Evolutionary conservation across 768 basidiomycete genomes (phyloP).

Genomic region (Pholiota conissans): DNA sequence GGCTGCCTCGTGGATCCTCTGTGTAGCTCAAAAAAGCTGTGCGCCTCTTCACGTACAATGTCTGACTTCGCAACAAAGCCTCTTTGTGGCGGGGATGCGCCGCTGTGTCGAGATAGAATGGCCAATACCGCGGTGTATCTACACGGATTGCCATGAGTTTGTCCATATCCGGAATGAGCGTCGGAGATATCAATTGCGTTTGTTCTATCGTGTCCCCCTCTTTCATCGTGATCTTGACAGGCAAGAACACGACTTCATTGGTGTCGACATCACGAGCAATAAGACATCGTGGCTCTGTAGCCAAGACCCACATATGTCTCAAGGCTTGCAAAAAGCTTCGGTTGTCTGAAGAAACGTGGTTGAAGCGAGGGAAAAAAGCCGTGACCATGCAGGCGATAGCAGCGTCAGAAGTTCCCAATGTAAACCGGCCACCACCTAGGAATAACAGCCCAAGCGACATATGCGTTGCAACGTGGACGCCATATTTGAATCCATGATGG

Average conservation of each 20-base stretch:
- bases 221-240: slow-evolving; percentile 80
- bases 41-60: slow-evolving; percentile 88
- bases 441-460: slow-evolving; percentile 90
- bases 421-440: slow-evolving; percentile 90
- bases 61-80: slow-evolving; percentile 72
- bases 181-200: slow-evolving; percentile 86
- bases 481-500: slow-evolving; percentile 75
- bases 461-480: slow-evolving; percentile 87
- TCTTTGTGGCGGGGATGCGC: slow-evolving; percentile 66
- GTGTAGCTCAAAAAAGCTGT: slow-evolving; percentile 93
- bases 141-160: slow-evolving; percentile 79
- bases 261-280: slow-evolving; percentile 92
- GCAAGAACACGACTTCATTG: slow-evolving; percentile 87
- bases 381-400: slow-evolving; percentile 88
- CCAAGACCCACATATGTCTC: slow-evolving; percentile 94
- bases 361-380: slow-evolving; percentile 91
- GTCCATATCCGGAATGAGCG: slow-evolving; percentile 87
- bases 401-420: slow-evolving; percentile 88
- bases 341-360: slow-evolving; percentile 80
- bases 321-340: slow-evolving; percentile 89
- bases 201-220: slow-evolving; percentile 65
- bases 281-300: slow-evolving; percentile 91
- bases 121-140: slow-evolving; percentile 96
- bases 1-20: slow-evolving; percentile 91
- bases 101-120: slow-evolving; percentile 80